Percentiles rank a stretch among this genome's conserved stretches.
phyloP scores from a whole-genome alignment of 1,284 basidiomycete species.

The Ceratobasidium sp. region DNA sequence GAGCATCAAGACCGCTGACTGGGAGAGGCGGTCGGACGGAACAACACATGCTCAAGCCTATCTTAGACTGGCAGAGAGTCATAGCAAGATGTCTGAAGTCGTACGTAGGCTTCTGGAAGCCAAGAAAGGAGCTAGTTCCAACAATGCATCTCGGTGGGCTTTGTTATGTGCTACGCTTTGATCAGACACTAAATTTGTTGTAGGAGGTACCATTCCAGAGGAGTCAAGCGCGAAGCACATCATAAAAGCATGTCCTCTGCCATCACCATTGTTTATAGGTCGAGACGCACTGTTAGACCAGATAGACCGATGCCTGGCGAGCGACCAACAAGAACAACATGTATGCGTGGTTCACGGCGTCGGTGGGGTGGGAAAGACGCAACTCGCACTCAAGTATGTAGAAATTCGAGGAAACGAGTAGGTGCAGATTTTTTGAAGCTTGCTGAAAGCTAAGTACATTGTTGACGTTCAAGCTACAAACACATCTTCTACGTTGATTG shows the following conservation, averaged over 20 bases:
- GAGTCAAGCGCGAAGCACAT: background rate
- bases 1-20: background rate
- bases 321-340: background rate
- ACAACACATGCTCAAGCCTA: background rate
- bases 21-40: background rate
- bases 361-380: slow-evolving; percentile 14
- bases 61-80: background rate
- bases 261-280: background rate
- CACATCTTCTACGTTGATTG: slow-evolving; percentile 6
- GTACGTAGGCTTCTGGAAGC: background rate
- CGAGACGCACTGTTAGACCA: background rate
- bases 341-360: slow-evolving; percentile 2
- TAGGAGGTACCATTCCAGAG: background rate
- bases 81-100: background rate
- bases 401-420: background rate
- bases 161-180: background rate
- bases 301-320: background rate
- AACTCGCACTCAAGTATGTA: background rate
- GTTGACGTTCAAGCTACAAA: background rate
- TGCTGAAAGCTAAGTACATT: too few relatives aligned
- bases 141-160: too few relatives aligned
- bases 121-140: too few relatives aligned
- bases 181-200: background rate
- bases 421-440: background rate
- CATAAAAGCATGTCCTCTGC: background rate